These are phyloP conservation scores for Saccharomyces paradoxus DNA, from an alignment of 805 yeast species.

Conservation along the genomic window DNA sequence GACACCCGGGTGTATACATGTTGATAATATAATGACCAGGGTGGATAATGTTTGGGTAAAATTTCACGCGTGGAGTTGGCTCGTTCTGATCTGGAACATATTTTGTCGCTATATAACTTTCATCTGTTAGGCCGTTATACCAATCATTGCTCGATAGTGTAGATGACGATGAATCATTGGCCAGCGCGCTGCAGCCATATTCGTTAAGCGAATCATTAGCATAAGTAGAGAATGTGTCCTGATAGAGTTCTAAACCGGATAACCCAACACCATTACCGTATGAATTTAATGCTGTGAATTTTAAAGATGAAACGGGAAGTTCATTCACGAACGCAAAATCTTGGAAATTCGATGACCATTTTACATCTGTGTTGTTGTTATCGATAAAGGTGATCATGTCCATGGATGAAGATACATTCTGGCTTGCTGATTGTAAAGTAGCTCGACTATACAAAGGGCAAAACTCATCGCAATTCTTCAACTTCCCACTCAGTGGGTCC, in stretches of 20 bases:
- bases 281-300: slow-evolving; percentile 55
- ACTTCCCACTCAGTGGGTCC: slow-evolving; percentile 59
- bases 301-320: slow-evolving; percentile 51
- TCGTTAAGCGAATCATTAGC: slow-evolving; percentile 71
- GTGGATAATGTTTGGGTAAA: slow-evolving; percentile 59
- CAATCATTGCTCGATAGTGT: slow-evolving; percentile 24
- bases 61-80: slow-evolving; percentile 34
- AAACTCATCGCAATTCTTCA: slow-evolving; percentile 71
- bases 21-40: slow-evolving; percentile 69
- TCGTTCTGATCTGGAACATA: slow-evolving; percentile 27
- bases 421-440: slow-evolving; percentile 27
- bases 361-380: slow-evolving; percentile 31
- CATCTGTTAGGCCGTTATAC: slow-evolving; percentile 24
- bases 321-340: slow-evolving; percentile 76
- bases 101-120: slow-evolving; percentile 26
- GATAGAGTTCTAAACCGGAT: slow-evolving; percentile 64
- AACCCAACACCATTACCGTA: slow-evolving; percentile 66
- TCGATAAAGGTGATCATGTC: slow-evolving; percentile 19
- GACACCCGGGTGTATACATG: slow-evolving; percentile 84
- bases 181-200: slow-evolving; percentile 40
- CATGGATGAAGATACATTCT: slow-evolving; percentile 23
- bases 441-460: slow-evolving; percentile 59
- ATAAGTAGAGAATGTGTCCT: slow-evolving; percentile 46
- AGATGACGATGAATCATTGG: slow-evolving; percentile 22
- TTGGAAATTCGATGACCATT: slow-evolving; percentile 45